Evolutionary conservation across 2,329 filamentous ascomycete species (phyloP).

Genomic region (Xylariales sp.): DNA sequence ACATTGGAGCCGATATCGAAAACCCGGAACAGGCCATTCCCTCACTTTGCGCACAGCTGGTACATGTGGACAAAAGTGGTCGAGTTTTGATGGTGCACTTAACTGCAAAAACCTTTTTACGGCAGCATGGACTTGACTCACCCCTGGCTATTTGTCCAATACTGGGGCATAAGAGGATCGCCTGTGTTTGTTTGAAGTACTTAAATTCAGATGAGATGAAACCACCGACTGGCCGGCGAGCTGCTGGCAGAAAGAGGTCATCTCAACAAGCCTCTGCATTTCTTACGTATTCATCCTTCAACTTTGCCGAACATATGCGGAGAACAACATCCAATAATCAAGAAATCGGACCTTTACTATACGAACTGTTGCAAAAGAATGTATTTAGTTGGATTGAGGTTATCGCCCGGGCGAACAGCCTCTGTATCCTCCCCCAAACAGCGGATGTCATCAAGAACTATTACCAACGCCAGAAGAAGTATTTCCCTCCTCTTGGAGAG

Average conservation of each 20-base stretch:
- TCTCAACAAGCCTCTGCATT: neutral
- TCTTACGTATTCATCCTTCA: neutral
- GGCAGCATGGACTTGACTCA: neutral
- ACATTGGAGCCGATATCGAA: neutral
- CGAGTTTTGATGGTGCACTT: neutral
- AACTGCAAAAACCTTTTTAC: neutral
- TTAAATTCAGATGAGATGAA: neutral
- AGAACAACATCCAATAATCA: neutral
- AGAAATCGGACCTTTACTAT: neutral
- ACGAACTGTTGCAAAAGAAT: neutral
- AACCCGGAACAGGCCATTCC: neutral
- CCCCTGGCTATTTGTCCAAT: neutral
- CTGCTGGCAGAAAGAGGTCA: neutral
- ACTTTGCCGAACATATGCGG: neutral
- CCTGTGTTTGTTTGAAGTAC: neutral
- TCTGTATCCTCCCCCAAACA: slow-evolving; percentile 8
- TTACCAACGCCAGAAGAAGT: slow-evolving; percentile 15
- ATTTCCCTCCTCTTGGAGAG: slow-evolving; percentile 14
- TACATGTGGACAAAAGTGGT: neutral
- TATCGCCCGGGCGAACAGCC: neutral
- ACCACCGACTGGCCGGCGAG: neutral
- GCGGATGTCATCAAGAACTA: slow-evolving; percentile 21
- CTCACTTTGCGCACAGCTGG: neutral
- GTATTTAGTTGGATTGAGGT: neutral
- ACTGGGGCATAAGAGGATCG: neutral